These are phyloP conservation scores for Sarocladium brachiariae DNA, from an alignment of 2,329 filamentous ascomycete genomes.

Conservation along the genomic window DNA sequence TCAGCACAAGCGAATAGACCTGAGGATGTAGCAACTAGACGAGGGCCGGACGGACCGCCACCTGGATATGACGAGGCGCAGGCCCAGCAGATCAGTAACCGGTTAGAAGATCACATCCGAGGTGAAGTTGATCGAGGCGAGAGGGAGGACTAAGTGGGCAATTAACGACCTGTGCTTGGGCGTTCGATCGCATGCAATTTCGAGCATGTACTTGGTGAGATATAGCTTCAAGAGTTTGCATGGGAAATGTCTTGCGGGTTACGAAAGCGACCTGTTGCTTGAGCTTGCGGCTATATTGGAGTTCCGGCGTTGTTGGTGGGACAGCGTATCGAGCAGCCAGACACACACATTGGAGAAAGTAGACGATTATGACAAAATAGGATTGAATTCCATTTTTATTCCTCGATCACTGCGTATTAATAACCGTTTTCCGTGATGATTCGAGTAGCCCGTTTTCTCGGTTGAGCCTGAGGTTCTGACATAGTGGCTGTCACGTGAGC, in stretches of 20 bases:
- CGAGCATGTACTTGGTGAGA: no score
- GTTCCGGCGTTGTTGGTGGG: not conserved
- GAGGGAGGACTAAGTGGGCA: conserved; percentile 20
- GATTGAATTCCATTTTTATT: no score
- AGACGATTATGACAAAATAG: no score
- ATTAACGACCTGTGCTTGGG: no score
- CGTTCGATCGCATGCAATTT: no score
- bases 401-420: not conserved
- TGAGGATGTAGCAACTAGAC: conserved; percentile 30
- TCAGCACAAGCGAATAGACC: conserved; percentile 23
- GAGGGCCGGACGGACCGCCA: conserved; percentile 66
- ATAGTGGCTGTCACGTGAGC: not conserved
- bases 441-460: no score
- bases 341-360: not conserved
- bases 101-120: conserved; percentile 63
- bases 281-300: not conserved
- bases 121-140: conserved; percentile 60
- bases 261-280: no score
- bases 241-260: no score
- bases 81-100: conserved; percentile 54
- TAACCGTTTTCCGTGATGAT: no score
- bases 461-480: not conserved
- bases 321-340: not conserved
- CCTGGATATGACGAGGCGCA: conserved; percentile 91
- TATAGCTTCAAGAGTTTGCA: no score